Base-by-base conservation (phyloP, 169 alveolate species). In the Cryptosporidium viatorum region DNA sequence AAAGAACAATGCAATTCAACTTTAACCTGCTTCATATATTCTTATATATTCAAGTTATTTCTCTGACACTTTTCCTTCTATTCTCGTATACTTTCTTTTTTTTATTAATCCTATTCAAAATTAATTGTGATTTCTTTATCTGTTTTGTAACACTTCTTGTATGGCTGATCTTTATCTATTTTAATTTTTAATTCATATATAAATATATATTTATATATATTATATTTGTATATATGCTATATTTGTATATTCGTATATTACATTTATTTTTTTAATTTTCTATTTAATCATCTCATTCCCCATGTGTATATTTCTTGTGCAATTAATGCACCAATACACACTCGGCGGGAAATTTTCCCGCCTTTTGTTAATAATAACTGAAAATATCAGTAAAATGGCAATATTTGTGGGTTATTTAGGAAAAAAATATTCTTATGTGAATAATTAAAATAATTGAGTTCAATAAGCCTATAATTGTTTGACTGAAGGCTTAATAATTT, bases 321-420 rank as follows among this genome's bases (percentile, higher is more conserved):
- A 65, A 33, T 16, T 65, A 65, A 35, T 65, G 71, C 71, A 65
- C 51, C 43, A 65, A 65, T 65, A 65, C 71, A 65, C 71, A 65
- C 71, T 65, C 0, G 71, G 71, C 71, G 71, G 51, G 71, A 16
- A 23, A 31, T 0, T 0, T 0, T 31, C 31, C 51, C 71, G 71
- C 71, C 71, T 10, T 33, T 26, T 2, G 0, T 33, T 33, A 33
- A 31, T 65, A 65, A 21, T 65, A 18, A 29, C 48, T 16, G 10
- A 37, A 5, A n/a, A 65, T 26, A 41, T 41, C 8, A 41, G 48
- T 6, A 41, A 41, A 8, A 65, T 12, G 67, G 7, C 55, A 10
- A 48, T 7, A 48, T 12, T 48, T n/a, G 67, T 55, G 67, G 67
- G 67, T 7, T 23, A n/a, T 41, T 41, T 21, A 23, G 23, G 0